Evolutionary conservation across 1,284 basidiomycete genomes (phyloP).

Genomic region (Trametes pubescens): DNA sequence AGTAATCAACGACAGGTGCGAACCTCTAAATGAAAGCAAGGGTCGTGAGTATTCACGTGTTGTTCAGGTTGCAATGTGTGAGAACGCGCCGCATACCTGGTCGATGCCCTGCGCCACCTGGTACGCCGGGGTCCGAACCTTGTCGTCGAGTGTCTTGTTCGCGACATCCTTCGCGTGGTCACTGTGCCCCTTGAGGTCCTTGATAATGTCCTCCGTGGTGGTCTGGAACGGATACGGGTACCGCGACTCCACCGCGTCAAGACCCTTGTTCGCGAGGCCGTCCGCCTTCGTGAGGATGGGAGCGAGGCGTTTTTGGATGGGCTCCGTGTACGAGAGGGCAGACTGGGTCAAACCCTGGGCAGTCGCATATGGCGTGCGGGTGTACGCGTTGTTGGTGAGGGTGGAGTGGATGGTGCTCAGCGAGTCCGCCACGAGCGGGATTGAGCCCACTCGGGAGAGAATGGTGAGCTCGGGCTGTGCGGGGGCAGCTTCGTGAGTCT

Average conservation of each 20-base stretch:
- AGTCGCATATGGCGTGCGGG: conserved; percentile 66
- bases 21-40: conserved; percentile 62
- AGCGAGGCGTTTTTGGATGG: conserved; percentile 68
- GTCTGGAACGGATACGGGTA: conserved; percentile 81
- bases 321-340: conserved; percentile 69
- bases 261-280: conserved; percentile 71
- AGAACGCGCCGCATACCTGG: conserved; percentile 56
- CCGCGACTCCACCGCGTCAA: conserved; percentile 74
- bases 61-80: conserved; percentile 16
- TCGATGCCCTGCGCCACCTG: conserved; percentile 74
- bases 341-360: conserved; percentile 66
- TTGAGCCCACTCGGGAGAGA: conserved; percentile 67
- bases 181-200: conserved; percentile 63
- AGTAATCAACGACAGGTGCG: conserved; percentile 74
- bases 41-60: conserved; percentile 29
- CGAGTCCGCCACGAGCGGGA: conserved; percentile 73
- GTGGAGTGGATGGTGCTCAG: conserved; percentile 65
- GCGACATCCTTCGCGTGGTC: conserved; percentile 64
- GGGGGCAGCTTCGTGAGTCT: conserved; percentile 45
- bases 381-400: conserved; percentile 66
- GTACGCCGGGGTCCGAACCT: conserved; percentile 67
- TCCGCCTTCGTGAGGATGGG: conserved; percentile 72
- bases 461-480: conserved; percentile 63
- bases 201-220: conserved; percentile 72
- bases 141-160: conserved; percentile 73